phyloP scores from a whole-genome alignment of 306 rosid genomes.

The Quillaja saponaria region DNA sequence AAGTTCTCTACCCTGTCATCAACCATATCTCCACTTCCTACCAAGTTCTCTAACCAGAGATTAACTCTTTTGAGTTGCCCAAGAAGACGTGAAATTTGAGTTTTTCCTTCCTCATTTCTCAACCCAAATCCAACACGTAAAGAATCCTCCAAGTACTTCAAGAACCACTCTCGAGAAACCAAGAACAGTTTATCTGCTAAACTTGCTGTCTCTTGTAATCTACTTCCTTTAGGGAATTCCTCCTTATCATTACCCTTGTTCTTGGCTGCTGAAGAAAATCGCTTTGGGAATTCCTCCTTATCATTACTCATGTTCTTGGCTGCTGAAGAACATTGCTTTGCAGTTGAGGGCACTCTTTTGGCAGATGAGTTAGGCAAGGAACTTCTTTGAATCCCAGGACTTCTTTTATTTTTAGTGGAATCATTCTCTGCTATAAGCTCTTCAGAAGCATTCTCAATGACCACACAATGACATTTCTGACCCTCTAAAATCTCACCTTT shows the following conservation, averaged over 20 bases:
- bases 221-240: constrained; percentile 36
- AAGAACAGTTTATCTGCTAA: constrained; percentile 47
- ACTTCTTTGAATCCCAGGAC: no score
- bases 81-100: constrained; percentile 48
- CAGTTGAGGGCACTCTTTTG: no score
- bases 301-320: no score
- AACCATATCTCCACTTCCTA: constrained; percentile 30
- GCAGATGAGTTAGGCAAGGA: no score
- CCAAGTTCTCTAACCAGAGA: constrained; percentile 60
- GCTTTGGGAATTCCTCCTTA: no score
- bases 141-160: constrained; percentile 62
- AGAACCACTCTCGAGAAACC: constrained; percentile 69
- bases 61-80: constrained; percentile 67
- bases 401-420: constrained; percentile 36
- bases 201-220: constrained; percentile 43
- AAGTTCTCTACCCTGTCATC: constrained; percentile 51
- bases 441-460: constrained; percentile 33
- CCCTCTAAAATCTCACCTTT: constrained; percentile 33
- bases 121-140: constrained; percentile 41
- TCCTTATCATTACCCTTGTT: constrained; percentile 32
- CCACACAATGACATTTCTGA: constrained; percentile 40
- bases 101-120: constrained; percentile 35
- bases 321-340: no score
- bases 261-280: constrained; percentile 15
- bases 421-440: constrained; percentile 29